These are phyloP conservation scores for Dictyostelium purpureum DNA, from an alignment of 78 protist genomes.

Conservation along the genomic window DNA sequence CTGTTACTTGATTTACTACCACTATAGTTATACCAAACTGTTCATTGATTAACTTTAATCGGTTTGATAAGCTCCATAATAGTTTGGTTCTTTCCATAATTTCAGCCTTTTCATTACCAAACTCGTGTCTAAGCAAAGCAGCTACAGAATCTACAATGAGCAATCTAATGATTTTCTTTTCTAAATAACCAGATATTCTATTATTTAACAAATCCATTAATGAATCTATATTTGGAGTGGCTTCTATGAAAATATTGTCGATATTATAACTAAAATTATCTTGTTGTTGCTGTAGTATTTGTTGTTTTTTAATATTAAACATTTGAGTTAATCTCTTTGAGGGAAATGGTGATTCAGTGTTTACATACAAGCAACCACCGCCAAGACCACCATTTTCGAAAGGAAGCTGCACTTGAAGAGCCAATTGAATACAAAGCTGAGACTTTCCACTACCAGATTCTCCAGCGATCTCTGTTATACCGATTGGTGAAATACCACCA, in stretches of 20 bases:
- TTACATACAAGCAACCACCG: constrained; percentile 49
- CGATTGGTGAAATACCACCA: constrained; percentile 64
- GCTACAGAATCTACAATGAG: constrained; percentile 76
- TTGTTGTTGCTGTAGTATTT: neutral
- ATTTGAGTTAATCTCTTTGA: constrained; percentile 39
- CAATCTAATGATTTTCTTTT: constrained; percentile 8
- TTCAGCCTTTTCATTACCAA: constrained; percentile 40
- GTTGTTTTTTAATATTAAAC: constrained; percentile 1
- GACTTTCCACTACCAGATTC: constrained; percentile 76
- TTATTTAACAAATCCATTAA: neutral
- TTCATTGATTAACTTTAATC: constrained; percentile 37
- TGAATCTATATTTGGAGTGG: neutral
- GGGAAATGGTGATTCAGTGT: constrained; percentile 34
- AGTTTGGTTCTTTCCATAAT: constrained; percentile 34
- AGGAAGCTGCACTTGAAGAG: constrained; percentile 51
- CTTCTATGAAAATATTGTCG: constrained; percentile 12
- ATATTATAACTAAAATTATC: neutral
- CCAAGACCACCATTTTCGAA: constrained; percentile 59
- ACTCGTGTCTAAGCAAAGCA: constrained; percentile 48
- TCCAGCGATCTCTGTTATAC: constrained; percentile 74
- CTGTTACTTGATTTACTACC: constrained; percentile 65
- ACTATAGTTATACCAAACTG: constrained; percentile 51
- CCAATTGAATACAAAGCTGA: constrained; percentile 37
- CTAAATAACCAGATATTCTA: neutral
- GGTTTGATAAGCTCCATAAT: constrained; percentile 37